A percentile compares a stretch with the other conserved stretches of the same genome.
Evolutionary conservation across 495 filamentous ascomycete genomes (phyloP).

Genomic region (Annulohypoxylon nitens): DNA sequence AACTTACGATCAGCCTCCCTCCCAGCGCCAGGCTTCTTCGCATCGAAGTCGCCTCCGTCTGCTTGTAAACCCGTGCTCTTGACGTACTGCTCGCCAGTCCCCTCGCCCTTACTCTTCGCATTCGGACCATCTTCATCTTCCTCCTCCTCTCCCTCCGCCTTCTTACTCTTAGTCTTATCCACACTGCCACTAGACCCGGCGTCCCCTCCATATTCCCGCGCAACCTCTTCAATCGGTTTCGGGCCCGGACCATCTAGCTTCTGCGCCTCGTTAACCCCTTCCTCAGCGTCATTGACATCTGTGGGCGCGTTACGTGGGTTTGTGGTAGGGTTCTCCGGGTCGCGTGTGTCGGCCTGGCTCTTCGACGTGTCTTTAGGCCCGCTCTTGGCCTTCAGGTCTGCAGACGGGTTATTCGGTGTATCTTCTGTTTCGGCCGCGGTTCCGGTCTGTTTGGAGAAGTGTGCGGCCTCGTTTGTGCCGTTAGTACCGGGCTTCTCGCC

Average conservation of each 20-base stretch:
- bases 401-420: constrained; percentile 45
- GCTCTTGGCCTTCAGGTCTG: constrained; percentile 40
- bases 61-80: constrained; percentile 65
- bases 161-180: constrained; percentile 5
- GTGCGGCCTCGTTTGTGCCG: constrained; percentile 29
- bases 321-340: constrained; percentile 52
- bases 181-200: constrained; percentile 44
- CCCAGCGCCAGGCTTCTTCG: constrained; percentile 71
- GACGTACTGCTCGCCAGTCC: constrained; percentile 67
- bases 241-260: constrained; percentile 61
- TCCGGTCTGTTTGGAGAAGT: constrained; percentile 46
- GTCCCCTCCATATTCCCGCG: constrained; percentile 59
- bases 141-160: background rate
- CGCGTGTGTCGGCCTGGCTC: constrained; percentile 55
- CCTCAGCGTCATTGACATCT: constrained; percentile 52
- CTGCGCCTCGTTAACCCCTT: constrained; percentile 44
- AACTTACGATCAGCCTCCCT: constrained; percentile 74
- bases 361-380: constrained; percentile 51
- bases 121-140: constrained; percentile 47
- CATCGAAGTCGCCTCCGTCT: constrained; percentile 71
- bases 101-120: constrained; percentile 57
- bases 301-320: constrained; percentile 47
- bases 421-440: constrained; percentile 34
- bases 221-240: constrained; percentile 56
- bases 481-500: background rate